Base-by-base conservation (phyloP, 495 filamentous ascomycete species). In the Annulohypoxylon stygium region DNA sequence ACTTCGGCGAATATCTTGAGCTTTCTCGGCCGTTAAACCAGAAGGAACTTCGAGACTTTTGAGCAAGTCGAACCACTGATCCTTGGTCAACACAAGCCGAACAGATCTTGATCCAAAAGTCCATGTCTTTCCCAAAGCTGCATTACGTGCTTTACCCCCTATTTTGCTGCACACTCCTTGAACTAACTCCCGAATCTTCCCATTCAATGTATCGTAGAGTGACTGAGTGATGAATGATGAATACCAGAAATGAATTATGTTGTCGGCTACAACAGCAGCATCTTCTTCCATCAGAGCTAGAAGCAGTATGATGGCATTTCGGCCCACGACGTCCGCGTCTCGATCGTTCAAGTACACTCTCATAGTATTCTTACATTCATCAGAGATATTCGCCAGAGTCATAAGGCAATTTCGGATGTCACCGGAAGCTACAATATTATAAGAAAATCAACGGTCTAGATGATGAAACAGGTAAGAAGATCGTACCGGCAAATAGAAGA, bases 301-400 rank as follows among this genome's bases (percentile, higher is more conserved):
- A 4, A 87, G 77, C 11, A 88, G 78, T 25, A 88, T 48, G 4
- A 86, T 85, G n/a, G 75, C 65, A 69, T 88, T 88, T 4, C 84
- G 78, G n/a, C 79, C 81, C 0, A 84, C 83, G n/a, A 87, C 69
- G 25, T 81, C 77, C 26, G 80, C 55, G 25, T 86, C 83, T 36
- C 61, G 14, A 65, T 89, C 85, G 62, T 87, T 88, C 12, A 88
- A 51, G 1, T 74, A 72, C 0, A 83, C 61, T 2, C 74, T 61
- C 43, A 82, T 59, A 4, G 63, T 14, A 0, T 66, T 47, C 14
- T 33, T 70, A 59, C 78, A 85, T 3, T 10, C 63, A 2, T 20
- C 61, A 0, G 82, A 81, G 20, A 88, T 60, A 0, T 70, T 16
- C 9, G 69, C 58, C n/a, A 88, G 67, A 0, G 85, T 83, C 72